These are phyloP conservation scores for Neoscytalidium dimidiatum DNA, from an alignment of 2,329 filamentous ascomycete species.

Conservation along the genomic window DNA sequence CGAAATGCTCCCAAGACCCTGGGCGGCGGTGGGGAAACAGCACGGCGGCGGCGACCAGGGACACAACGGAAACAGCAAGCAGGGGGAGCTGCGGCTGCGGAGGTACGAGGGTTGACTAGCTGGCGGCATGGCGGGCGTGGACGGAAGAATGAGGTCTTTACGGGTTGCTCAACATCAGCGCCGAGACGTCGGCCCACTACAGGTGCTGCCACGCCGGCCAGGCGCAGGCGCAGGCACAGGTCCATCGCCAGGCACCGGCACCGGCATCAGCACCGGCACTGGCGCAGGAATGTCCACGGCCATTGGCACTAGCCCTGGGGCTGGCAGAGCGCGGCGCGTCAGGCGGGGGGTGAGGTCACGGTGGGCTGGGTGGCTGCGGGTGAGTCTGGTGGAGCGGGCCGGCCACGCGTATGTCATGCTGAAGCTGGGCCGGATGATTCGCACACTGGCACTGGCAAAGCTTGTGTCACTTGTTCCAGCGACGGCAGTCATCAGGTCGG, in stretches of 20 bases:
- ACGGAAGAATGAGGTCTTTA: conserved; percentile 5
- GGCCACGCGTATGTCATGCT: background rate
- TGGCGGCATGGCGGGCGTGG: background rate
- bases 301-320: no score
- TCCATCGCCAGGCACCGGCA: background rate
- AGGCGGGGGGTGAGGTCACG: background rate
- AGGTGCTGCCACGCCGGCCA: background rate
- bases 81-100: background rate
- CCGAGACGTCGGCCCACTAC: conserved; percentile 1
- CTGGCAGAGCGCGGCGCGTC: background rate
- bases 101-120: background rate
- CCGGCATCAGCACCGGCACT: background rate
- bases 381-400: background rate
- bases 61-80: background rate
- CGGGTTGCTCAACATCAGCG: background rate
- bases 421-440: background rate
- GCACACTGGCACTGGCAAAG: background rate
- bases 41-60: background rate
- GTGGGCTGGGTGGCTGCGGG: background rate
- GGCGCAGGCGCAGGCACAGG: background rate
- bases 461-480: conserved; percentile 3
- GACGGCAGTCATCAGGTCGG: conserved; percentile 3
- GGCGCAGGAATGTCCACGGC: background rate
- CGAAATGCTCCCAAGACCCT: background rate
- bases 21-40: background rate